Percentiles rank a stretch among this genome's conserved stretches.
These are phyloP conservation scores for Hypericum perforatum DNA, from an alignment of 345 rosid genomes.

Conservation along the genomic window DNA sequence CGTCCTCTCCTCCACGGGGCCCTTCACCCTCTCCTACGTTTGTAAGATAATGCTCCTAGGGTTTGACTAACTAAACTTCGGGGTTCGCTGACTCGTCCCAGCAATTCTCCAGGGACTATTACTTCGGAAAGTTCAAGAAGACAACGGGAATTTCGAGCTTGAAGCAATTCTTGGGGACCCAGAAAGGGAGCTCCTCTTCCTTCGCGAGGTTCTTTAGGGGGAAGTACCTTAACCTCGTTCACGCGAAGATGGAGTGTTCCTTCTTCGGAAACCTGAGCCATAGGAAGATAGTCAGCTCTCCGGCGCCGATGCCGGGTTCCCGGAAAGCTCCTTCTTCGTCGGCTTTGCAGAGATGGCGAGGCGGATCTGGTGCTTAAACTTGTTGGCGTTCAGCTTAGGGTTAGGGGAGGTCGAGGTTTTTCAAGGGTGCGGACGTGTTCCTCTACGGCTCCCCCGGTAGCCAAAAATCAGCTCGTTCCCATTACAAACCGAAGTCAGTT, in stretches of 20 bases:
- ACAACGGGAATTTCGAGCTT: slow-evolving; percentile 34
- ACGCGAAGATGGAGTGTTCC: slow-evolving; percentile 95
- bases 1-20: no score
- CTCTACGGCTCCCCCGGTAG: no score
- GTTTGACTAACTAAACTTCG: slow-evolving; percentile 40
- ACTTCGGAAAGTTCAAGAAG: slow-evolving; percentile 38
- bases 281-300: slow-evolving; percentile 61
- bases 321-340: slow-evolving; percentile 62
- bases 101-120: slow-evolving; percentile 15
- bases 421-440: slow-evolving; percentile 51
- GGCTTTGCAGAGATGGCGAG: slow-evolving; percentile 69
- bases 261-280: slow-evolving; percentile 79
- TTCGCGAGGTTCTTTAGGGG: slow-evolving; percentile 45
- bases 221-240: slow-evolving; percentile 66
- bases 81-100: not conserved
- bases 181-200: slow-evolving; percentile 42
- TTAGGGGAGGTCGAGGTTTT: slow-evolving; percentile 45
- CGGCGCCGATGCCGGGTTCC: slow-evolving; percentile 29
- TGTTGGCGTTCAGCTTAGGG: slow-evolving; percentile 52
- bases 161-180: slow-evolving; percentile 29
- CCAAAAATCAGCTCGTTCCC: no score
- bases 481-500: no score
- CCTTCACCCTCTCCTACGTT: no score
- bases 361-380: slow-evolving; percentile 68
- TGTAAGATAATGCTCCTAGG: slow-evolving; percentile 56